A percentile compares a stretch with the other conserved stretches of the same genome.
phyloP scores from a whole-genome alignment of 2,329 filamentous ascomycete genomes.

The Waltergamsia citrina region DNA sequence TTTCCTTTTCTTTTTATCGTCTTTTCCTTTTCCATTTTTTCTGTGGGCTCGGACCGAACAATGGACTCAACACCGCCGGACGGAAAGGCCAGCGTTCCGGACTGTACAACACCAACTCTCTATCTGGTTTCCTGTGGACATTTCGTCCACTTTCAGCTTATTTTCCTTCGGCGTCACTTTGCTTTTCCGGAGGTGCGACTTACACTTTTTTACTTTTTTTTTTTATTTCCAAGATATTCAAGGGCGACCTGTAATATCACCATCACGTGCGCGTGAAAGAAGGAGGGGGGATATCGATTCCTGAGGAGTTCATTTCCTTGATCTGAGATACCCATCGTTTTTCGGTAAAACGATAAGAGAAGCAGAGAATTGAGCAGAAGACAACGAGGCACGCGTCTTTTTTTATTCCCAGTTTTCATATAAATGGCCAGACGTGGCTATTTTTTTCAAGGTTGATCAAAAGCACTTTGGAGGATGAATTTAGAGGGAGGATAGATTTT shows the following conservation, averaged over 20 bases:
- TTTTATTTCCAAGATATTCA: conserved; percentile 3
- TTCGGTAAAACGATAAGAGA: too few relatives aligned
- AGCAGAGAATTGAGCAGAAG: too few relatives aligned
- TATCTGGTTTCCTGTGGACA: not conserved
- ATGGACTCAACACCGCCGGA: conserved; percentile 1
- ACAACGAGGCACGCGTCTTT: too few relatives aligned
- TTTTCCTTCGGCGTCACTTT: not conserved
- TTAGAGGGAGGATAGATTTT: too few relatives aligned
- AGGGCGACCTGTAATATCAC: conserved; percentile 5
- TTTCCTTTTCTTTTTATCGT: not conserved
- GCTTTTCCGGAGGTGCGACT: not conserved
- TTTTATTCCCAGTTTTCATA: not conserved
- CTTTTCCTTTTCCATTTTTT: not conserved
- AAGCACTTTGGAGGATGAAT: too few relatives aligned
- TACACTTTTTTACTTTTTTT: not conserved
- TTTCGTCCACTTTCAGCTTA: conserved; percentile 3
- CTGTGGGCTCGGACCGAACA: conserved; percentile 4
- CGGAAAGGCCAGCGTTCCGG: conserved; percentile 1
- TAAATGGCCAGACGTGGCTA: too few relatives aligned
- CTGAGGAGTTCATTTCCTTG: conserved; percentile 3
- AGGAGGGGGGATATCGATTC: not conserved
- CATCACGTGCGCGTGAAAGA: not conserved
- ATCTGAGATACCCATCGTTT: conserved; percentile 6
- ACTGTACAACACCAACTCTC: conserved; percentile 6
- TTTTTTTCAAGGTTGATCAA: too few relatives aligned